Base-by-base conservation (phyloP, 2,329 filamentous ascomycete species). In the Ophiostoma ulmi region DNA sequence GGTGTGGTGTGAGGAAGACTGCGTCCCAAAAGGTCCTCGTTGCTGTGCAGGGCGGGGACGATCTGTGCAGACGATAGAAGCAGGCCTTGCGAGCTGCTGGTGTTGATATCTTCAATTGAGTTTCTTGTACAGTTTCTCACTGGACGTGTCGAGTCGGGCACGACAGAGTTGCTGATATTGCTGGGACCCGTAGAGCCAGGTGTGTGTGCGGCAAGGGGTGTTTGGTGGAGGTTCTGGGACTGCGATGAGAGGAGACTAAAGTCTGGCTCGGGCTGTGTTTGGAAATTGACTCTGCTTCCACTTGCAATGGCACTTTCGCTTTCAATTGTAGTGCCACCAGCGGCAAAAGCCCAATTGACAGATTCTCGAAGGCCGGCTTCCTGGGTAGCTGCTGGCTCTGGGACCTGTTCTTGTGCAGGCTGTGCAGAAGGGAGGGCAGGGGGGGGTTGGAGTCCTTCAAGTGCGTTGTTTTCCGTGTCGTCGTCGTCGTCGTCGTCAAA, bases 261-360 rank as follows among this genome's bases (percentile, higher is more conserved):
- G 61, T 70, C 70, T 0, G 69, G 67, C 52, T 72, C 70, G 0
- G 72, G 72, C 65, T 74, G 73, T 0, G 73, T 74, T 31, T 72
- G 22, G 20, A 74, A 74, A 17, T 67, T 20, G 22, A 70, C 17
- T 31, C 38, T 64, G 38, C 31, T 67, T 11, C 44, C 63, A 22
- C 35, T 67, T 36, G 35, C 20, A 35, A 41, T 55, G 26, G 48
- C 41, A n/a, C 61, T 72, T 39, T 58, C 22, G 31, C 14, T 58
- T 48, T 44, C 35, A 48, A 6, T 17, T 48, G 44, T 5, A n/a
- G 22, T 17, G 3, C 11, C 5, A 64, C 10, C 58, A 11, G 13
- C 31, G 58, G 58, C 11, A 41, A 58, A 70, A 10, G 38, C 63
- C 69, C 70, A 72, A 35, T 72, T 70, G 13, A 22, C 65, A 13